phyloP scores from a whole-genome alignment of 768 basidiomycete species.

The Crassisporium funariophilum region DNA sequence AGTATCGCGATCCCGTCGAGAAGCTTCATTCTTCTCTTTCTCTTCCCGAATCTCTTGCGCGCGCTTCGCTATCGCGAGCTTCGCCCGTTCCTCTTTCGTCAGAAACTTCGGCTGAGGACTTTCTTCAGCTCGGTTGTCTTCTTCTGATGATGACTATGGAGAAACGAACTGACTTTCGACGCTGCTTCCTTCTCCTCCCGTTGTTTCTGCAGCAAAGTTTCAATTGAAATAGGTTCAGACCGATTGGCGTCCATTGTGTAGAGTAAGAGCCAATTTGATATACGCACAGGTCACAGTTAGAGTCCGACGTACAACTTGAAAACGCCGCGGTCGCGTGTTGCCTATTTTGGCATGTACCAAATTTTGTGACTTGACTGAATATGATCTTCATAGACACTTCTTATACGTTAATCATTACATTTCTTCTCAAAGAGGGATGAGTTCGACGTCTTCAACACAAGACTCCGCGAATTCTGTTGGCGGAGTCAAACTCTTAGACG shows the following conservation, averaged over 20 bases:
- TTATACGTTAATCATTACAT: too few relatives aligned
- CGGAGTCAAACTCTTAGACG: slow-evolving; percentile 57
- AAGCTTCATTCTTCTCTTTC: slow-evolving; percentile 62
- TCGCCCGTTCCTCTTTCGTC: slow-evolving; percentile 88
- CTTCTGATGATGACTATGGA: background rate
- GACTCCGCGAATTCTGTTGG: slow-evolving; percentile 33
- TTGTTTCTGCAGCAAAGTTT: slow-evolving; percentile 84
- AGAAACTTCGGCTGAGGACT: slow-evolving; percentile 85
- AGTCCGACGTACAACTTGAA: too few relatives aligned
- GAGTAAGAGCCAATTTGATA: slow-evolving; percentile 6
- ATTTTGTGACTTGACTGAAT: too few relatives aligned
- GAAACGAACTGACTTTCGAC: slow-evolving; percentile 62
- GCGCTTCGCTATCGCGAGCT: slow-evolving; percentile 85
- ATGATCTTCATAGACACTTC: too few relatives aligned
- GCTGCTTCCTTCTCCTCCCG: slow-evolving; percentile 87
- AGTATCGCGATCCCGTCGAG: slow-evolving; percentile 61
- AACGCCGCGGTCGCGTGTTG: too few relatives aligned
- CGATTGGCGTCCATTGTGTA: slow-evolving; percentile 48
- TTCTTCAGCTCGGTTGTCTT: slow-evolving; percentile 6
- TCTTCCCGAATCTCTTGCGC: slow-evolving; percentile 79
- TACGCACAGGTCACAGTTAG: background rate
- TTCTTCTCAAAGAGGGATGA: too few relatives aligned
- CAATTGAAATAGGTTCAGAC: slow-evolving; percentile 84
- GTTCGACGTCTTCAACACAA: too few relatives aligned
- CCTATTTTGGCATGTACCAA: too few relatives aligned